Conservation (phyloP, 768 basidiomycete genomes). For the Nevesoporus exiguus region DNA sequence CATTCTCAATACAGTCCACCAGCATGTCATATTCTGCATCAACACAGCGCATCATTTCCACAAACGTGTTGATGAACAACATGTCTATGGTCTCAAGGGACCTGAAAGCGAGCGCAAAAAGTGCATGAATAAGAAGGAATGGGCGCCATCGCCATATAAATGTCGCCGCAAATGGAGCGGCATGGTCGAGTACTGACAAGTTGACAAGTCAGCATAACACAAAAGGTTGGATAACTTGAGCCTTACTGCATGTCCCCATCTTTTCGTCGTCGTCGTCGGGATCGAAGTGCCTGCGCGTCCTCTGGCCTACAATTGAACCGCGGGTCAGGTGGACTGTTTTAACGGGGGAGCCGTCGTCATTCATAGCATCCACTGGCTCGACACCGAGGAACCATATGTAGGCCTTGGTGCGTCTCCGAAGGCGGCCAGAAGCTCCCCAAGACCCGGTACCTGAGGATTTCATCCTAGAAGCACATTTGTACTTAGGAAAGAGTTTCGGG, state of each 20-base stretch:
- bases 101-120: constrained; percentile 2
- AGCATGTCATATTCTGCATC: constrained; percentile 9
- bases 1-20: constrained; percentile 9
- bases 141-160: constrained; percentile 6
- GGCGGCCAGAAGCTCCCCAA: neutral
- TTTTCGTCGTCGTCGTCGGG: constrained; percentile 4
- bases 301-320: neutral
- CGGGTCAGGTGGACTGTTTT: neutral
- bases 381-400: neutral
- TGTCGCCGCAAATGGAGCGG: neutral
- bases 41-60: constrained; percentile 8
- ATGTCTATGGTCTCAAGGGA: neutral
- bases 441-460: neutral
- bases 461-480: neutral
- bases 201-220: neutral
- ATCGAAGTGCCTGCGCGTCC: neutral
- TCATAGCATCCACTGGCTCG: neutral
- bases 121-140: constrained; percentile 8
- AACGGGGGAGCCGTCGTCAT: neutral
- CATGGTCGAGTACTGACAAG: neutral
- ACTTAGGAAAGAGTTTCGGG: constrained; percentile 11
- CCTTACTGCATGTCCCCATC: constrained; percentile 11
- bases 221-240: neutral
- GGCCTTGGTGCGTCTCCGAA: constrained; percentile 2
- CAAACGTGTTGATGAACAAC: constrained; percentile 10